These are phyloP conservation scores for Adansonia grandidieri DNA, from an alignment of 441 rosid species.

Conservation along the genomic window DNA sequence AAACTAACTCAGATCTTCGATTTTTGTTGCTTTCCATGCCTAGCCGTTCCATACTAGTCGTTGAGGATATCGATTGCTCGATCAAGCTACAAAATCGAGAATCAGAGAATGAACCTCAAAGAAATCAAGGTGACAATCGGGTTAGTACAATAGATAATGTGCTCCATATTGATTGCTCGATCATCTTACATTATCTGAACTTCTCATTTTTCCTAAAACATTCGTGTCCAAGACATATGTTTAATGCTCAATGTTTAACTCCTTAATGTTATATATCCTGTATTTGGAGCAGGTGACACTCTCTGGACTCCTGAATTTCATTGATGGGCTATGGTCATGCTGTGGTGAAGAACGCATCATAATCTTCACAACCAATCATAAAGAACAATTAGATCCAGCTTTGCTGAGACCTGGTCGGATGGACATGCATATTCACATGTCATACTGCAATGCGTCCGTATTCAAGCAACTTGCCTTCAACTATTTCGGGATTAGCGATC, in stretches of 20 bases:
- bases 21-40: slow-evolving; percentile 24
- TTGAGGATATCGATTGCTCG: slow-evolving; percentile 37
- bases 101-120: neutral
- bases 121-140: neutral
- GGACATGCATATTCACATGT: slow-evolving; percentile 38
- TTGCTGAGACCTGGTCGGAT: slow-evolving; percentile 34
- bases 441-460: slow-evolving; percentile 29
- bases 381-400: slow-evolving; percentile 32
- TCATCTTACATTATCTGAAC: too few relatives aligned
- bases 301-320: slow-evolving; percentile 32
- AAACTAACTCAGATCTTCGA: slow-evolving; percentile 17
- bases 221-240: too few relatives aligned
- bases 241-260: too few relatives aligned
- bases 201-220: too few relatives aligned
- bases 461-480: slow-evolving; percentile 35
- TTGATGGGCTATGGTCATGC: slow-evolving; percentile 34
- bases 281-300: slow-evolving; percentile 1
- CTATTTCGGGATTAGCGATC: slow-evolving; percentile 28
- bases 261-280: too few relatives aligned
- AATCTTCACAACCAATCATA: slow-evolving; percentile 36
- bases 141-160: too few relatives aligned
- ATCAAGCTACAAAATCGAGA: slow-evolving; percentile 34
- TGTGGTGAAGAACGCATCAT: slow-evolving; percentile 31
- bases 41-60: slow-evolving; percentile 29
- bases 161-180: too few relatives aligned